Evolutionary conservation across 192 early-diverging fungal genomes (phyloP), one percentile per base, ranked within the genome.

Genomic region (Bifiguratus adelaidae): DNA sequence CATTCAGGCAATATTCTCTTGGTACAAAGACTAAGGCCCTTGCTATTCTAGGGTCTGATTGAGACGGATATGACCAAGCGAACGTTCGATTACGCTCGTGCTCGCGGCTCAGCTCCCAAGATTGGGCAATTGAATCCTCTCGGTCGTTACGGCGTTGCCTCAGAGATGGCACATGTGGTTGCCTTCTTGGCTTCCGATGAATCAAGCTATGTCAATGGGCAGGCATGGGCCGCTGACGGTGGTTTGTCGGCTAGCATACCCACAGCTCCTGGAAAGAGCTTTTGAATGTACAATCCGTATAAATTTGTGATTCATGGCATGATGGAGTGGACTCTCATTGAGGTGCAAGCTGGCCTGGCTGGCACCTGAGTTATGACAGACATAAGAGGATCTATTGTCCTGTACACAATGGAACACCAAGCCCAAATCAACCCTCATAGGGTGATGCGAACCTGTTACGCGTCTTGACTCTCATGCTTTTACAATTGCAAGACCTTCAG

Each of bases 101-200:
- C 42, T n/a, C 40, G 64, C 26, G 68, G 63, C 12, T 60, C 30
- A 0, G 34, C 44, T 16, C 20, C 43, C 30, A 76, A 72, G 47
- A 67, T 74, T 36, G 71, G 72, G 1, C 72, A 71, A 33, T 54
- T 75, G 38, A 74, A 75, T 29, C 71, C 71, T 18, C 45, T 61
- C 8, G 30, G 38, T 9, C 52, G 69, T 27, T 58, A 56, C 41
- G 69, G 62, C 30, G 26, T 60, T 30, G 47, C 67, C 26, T 45
- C 33, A 13, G 70, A 72, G 49, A 63, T 66, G 16, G 71, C 72
- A 7, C 32, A 47, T 38, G 57, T 69, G 11, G 68, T 59, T 26
- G 52, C 52, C 9, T 74, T 76, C 32, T 44, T 74, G 19, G 72
- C 71, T 5, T 61, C 56, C 30, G 61, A 68, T 34, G 71, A 74